A percentile compares a stretch with the other conserved stretches of the same genome.
Evolutionary conservation across 768 basidiomycete species (phyloP).

Genomic region (Calocybe indica): DNA sequence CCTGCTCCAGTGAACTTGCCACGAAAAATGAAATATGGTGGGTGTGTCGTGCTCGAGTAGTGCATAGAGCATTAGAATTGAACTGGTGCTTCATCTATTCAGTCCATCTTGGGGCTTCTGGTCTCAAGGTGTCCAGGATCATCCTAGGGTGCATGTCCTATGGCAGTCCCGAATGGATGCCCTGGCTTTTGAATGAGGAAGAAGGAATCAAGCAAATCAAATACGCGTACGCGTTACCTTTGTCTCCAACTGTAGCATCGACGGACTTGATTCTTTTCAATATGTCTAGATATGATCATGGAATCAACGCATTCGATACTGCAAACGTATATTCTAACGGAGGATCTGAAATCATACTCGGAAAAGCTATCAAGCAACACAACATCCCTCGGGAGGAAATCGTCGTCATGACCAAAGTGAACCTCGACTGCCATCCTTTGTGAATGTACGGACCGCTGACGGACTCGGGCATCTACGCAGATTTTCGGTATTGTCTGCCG

Average conservation of each 20-base stretch:
- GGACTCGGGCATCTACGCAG: constrained; percentile 22
- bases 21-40: no score
- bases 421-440: not conserved
- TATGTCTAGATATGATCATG: constrained; percentile 45
- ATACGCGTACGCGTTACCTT: constrained; percentile 24
- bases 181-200: constrained; percentile 40
- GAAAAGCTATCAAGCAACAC: constrained; percentile 64
- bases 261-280: not conserved
- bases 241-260: not conserved
- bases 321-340: constrained; percentile 64
- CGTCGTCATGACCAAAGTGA: constrained; percentile 73
- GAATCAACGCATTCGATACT: constrained; percentile 60
- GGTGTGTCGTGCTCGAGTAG: no score
- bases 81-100: not conserved
- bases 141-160: constrained; percentile 65
- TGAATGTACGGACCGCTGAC: not conserved
- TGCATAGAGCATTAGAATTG: no score
- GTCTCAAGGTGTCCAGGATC: constrained; percentile 58
- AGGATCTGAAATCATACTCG: constrained; percentile 58
- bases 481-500: constrained; percentile 26
- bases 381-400: constrained; percentile 68
- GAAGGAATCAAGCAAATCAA: constrained; percentile 51
- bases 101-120: constrained; percentile 48
- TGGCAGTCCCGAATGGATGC: constrained; percentile 45
- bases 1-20: no score